A percentile compares a stretch with the other conserved stretches of the same genome.
These are phyloP conservation scores for Penicillium lagena DNA, from an alignment of 495 filamentous ascomycete species.

Conservation along the genomic window DNA sequence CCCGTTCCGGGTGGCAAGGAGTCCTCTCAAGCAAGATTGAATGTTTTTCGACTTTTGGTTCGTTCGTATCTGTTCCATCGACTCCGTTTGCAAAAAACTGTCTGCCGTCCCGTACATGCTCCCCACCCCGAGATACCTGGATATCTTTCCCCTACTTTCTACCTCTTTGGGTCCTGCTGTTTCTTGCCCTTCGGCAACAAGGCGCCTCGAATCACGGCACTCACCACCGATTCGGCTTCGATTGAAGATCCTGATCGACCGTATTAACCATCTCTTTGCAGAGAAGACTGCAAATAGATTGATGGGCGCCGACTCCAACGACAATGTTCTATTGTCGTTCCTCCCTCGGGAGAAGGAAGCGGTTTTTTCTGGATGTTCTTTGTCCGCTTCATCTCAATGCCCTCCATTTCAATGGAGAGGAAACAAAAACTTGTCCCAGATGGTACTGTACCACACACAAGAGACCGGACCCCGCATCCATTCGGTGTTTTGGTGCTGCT, in stretches of 20 bases:
- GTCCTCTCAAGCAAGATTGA: constrained; percentile 12
- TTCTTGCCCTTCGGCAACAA: constrained; percentile 26
- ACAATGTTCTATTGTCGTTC: constrained; percentile 19
- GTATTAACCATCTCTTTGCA: constrained; percentile 67
- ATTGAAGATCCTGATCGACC: constrained; percentile 53
- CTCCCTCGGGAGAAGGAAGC: constrained; percentile 45
- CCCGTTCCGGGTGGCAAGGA: constrained; percentile 31
- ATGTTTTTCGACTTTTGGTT: constrained; percentile 16
- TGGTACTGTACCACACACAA: constrained; percentile 73
- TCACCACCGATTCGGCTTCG: constrained; percentile 44
- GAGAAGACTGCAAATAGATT: constrained; percentile 47
- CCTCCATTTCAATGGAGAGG: constrained; percentile 57
- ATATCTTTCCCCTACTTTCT: constrained; percentile 35
- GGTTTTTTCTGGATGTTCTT: constrained; percentile 83
- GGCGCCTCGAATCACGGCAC: constrained; percentile 45
- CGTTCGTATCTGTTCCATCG: constrained; percentile 13
- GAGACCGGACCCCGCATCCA: constrained; percentile 24
- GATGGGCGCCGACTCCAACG: constrained; percentile 58
- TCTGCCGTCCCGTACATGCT: constrained; percentile 38
- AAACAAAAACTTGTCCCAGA: constrained; percentile 86
- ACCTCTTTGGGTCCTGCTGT: constrained; percentile 19
- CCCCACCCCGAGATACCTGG: constrained; percentile 32
- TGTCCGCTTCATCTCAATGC: constrained; percentile 57
- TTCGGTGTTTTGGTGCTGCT: neutral
- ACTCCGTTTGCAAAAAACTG: constrained; percentile 12